phyloP scores from a whole-genome alignment of 805 yeast species.

The Starmerella gropengiesseri region DNA sequence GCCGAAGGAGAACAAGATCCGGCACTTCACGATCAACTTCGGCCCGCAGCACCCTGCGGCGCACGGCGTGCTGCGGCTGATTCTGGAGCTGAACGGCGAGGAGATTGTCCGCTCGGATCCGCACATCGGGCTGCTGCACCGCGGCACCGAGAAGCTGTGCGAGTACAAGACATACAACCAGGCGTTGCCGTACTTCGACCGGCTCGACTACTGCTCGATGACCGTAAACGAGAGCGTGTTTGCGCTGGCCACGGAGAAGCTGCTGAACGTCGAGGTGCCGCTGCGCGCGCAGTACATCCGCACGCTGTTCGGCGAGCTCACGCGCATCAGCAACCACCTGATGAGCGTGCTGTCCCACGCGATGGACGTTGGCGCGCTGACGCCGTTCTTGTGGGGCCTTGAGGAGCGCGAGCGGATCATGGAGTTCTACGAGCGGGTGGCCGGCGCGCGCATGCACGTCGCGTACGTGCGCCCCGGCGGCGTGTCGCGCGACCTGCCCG shows the following conservation, averaged over 20 bases:
- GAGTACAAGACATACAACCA: constrained; percentile 79
- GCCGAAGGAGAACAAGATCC: constrained; percentile 39
- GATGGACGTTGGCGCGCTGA: constrained; percentile 90
- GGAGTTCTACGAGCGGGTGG: constrained; percentile 85
- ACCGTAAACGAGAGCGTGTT: constrained; percentile 86
- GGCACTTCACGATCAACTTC: constrained; percentile 81
- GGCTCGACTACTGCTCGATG: constrained; percentile 74
- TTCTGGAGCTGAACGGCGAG: constrained; percentile 78
- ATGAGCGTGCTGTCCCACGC: constrained; percentile 82
- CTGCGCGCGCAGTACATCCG: constrained; percentile 75
- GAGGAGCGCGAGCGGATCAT: constrained; percentile 87
- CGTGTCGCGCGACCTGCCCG: constrained; percentile 78
- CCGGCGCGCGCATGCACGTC: constrained; percentile 81
- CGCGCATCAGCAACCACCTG: constrained; percentile 71
- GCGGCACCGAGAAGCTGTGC: constrained; percentile 83
- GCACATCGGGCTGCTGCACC: constrained; percentile 75
- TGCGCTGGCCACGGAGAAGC: constrained; percentile 72
- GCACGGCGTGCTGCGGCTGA: constrained; percentile 80
- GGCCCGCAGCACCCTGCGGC: constrained; percentile 96
- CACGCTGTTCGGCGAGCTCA: constrained; percentile 76
- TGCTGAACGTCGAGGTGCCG: constrained; percentile 75
- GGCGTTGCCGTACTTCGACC: constrained; percentile 80
- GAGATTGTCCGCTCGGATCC: constrained; percentile 82
- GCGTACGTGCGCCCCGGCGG: constrained; percentile 91
- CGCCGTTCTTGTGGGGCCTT: constrained; percentile 89